Percentiles rank a stretch among this genome's conserved stretches.
Conservation (phyloP, 2,329 filamentous ascomycete species). For the Thermothelomyces thermophilus region DNA sequence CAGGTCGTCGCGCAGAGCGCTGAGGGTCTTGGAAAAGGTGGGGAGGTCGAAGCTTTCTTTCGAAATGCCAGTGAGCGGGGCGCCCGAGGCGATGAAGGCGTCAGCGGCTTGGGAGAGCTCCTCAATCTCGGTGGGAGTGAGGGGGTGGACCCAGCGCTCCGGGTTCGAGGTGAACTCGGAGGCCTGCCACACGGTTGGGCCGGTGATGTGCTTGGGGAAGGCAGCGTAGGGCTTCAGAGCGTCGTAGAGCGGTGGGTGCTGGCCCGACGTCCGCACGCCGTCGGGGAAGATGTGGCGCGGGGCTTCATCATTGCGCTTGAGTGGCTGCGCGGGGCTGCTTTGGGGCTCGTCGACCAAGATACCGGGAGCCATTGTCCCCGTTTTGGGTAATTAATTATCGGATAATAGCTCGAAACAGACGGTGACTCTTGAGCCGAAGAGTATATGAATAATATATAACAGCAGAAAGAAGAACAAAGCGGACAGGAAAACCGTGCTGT, state of each 20-base stretch:
- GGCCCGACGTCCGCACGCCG: constrained; percentile 53
- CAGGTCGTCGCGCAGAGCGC: constrained; percentile 35
- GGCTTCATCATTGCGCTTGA: constrained; percentile 28
- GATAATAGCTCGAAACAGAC: background rate
- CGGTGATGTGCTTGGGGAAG: constrained; percentile 65
- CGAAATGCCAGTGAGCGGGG: constrained; percentile 62
- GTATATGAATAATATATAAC: too few species aligned
- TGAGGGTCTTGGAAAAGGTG: constrained; percentile 33
- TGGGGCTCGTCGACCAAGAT: constrained; percentile 22
- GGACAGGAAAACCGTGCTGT: background rate
- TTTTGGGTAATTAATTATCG: background rate
- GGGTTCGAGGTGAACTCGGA: constrained; percentile 57
- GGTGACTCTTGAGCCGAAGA: background rate
- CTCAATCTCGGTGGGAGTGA: constrained; percentile 57
- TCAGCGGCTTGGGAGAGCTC: constrained; percentile 64
- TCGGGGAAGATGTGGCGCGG: constrained; percentile 39
- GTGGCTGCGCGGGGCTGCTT: background rate
- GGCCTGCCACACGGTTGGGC: constrained; percentile 65
- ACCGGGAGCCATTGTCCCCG: constrained; percentile 25
- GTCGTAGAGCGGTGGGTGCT: constrained; percentile 63
- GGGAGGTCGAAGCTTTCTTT: constrained; percentile 40
- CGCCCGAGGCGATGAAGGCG: constrained; percentile 57
- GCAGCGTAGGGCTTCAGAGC: constrained; percentile 58
- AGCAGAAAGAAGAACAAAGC: too few species aligned
- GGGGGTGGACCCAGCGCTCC: constrained; percentile 66